phyloP scores from a whole-genome alignment of 176 grass and related monocot genomes.

The Carex parvula region DNA sequence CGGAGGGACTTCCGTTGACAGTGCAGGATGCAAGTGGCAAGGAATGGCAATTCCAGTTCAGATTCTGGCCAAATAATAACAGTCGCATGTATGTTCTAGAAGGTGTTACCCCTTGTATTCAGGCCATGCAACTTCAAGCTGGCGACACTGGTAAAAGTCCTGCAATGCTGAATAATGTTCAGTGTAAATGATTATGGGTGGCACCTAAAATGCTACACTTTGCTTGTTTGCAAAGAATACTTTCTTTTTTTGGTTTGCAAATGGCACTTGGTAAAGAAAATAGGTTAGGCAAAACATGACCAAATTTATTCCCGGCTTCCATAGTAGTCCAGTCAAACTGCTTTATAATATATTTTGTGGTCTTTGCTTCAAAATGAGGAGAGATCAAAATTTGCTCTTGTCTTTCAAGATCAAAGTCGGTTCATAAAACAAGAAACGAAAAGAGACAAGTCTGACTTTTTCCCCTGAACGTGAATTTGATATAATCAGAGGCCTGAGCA shows the following conservation, averaged over 20 bases:
- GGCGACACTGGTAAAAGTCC: conserved; percentile 75
- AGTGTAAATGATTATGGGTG: not conserved
- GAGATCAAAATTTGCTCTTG: not conserved
- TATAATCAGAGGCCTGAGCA: not conserved
- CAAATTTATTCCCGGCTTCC: not conserved
- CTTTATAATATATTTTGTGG: not conserved
- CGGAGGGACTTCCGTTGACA: conserved; percentile 92
- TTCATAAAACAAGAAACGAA: not conserved
- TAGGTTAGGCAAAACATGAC: not conserved
- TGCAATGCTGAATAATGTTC: not conserved
- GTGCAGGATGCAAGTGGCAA: conserved; percentile 94
- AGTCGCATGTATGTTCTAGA: conserved; percentile 99
- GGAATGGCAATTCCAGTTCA: conserved; percentile 98
- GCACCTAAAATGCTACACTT: not conserved
- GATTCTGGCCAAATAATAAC: conserved; percentile 99
- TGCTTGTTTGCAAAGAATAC: not conserved
- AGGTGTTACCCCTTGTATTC: conserved; percentile 97
- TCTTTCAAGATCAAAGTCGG: not conserved
- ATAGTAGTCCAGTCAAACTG: not conserved
- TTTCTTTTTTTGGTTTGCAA: not conserved
- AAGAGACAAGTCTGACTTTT: not conserved
- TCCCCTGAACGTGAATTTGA: not conserved
- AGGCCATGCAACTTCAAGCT: conserved; percentile 95
- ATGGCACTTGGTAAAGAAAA: not conserved
- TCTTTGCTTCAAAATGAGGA: not conserved